A percentile compares a stretch with the other conserved stretches of the same genome.
Evolutionary conservation across 1,139 yeast species (phyloP).

Genomic region (Tardiomyces depauwii): DNA sequence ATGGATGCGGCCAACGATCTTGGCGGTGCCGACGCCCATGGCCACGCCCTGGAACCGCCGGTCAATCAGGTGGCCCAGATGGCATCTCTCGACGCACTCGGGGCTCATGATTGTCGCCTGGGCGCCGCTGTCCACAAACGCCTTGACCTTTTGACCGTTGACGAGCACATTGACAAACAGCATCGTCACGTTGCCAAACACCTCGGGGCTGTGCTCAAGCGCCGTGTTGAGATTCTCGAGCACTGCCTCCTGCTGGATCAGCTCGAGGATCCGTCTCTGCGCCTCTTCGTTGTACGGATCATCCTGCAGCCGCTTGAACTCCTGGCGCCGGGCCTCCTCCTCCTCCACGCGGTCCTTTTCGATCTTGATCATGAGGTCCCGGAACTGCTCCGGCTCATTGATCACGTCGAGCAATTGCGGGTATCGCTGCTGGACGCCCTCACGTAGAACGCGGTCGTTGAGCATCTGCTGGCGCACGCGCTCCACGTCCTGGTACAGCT

Average conservation of each 20-base stretch:
- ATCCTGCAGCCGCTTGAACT: constrained; percentile 38
- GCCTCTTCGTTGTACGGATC: constrained; percentile 70
- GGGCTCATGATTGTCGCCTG: constrained; percentile 80
- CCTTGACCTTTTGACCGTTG: constrained; percentile 72
- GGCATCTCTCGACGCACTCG: constrained; percentile 59
- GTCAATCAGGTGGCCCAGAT: constrained; percentile 67
- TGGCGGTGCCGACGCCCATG: constrained; percentile 78
- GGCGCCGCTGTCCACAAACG: constrained; percentile 96
- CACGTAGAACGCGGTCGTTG: constrained; percentile 22
- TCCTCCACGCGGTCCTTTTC: constrained; percentile 22
- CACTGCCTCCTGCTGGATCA: constrained; percentile 61
- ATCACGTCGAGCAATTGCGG: constrained; percentile 31
- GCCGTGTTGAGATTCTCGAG: constrained; percentile 74
- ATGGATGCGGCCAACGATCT: constrained; percentile 76
- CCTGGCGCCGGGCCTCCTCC: constrained; percentile 32
- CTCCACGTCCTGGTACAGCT: constrained; percentile 22
- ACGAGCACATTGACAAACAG: constrained; percentile 66
- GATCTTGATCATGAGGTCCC: constrained; percentile 31
- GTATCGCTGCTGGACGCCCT: constrained; percentile 22
- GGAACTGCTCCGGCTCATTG: constrained; percentile 44
- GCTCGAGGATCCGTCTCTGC: constrained; percentile 55
- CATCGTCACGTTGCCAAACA: constrained; percentile 76
- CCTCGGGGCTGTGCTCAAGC: constrained; percentile 80
- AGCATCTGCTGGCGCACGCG: constrained; percentile 25
- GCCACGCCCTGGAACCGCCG: constrained; percentile 73